Evolutionary conservation across 805 yeast species (phyloP).

Genomic region (Torulaspora quercuum): DNA sequence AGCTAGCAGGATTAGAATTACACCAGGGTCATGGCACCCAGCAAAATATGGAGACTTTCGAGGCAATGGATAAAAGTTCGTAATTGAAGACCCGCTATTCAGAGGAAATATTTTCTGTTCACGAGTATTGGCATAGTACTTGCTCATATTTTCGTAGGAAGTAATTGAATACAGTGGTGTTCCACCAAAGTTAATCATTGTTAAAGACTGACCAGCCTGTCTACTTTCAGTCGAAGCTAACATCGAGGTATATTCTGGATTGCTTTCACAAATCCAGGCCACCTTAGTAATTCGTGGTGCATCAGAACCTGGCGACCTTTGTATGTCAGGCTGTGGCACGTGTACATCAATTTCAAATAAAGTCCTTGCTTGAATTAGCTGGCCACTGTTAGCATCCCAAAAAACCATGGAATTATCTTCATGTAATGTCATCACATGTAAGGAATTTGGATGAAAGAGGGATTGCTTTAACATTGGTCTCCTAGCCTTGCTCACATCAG

Average conservation of each 20-base stretch:
- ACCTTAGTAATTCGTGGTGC: slow-evolving; percentile 48
- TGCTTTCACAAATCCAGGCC: slow-evolving; percentile 74
- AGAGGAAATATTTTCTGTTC: slow-evolving; percentile 56
- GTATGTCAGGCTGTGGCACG: slow-evolving; percentile 38
- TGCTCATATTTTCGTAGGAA: slow-evolving; percentile 78
- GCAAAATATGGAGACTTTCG: slow-evolving; percentile 68
- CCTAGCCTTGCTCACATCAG: slow-evolving; percentile 31
- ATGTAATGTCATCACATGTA: slow-evolving; percentile 75
- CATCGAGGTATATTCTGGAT: slow-evolving; percentile 76
- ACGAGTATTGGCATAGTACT: slow-evolving; percentile 61
- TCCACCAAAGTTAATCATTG: slow-evolving; percentile 69
- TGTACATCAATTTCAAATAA: slow-evolving; percentile 64
- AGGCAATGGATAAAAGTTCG: slow-evolving; percentile 53
- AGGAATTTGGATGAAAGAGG: slow-evolving; percentile 89
- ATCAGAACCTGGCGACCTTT: slow-evolving; percentile 22
- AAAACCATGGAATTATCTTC: slow-evolving; percentile 81
- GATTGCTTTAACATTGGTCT: slow-evolving; percentile 50
- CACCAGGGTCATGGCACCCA: slow-evolving; percentile 75
- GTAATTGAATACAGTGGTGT: slow-evolving; percentile 79
- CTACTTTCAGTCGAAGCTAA: slow-evolving; percentile 63
- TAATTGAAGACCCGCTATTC: slow-evolving; percentile 44
- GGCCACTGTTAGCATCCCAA: slow-evolving; percentile 87
- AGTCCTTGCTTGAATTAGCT: slow-evolving; percentile 69
- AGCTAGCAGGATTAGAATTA: slow-evolving; percentile 54
- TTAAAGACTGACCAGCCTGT: slow-evolving; percentile 45